These are phyloP conservation scores for Earliella scabrosa DNA, from an alignment of 1,284 basidiomycete species.

Conservation along the genomic window DNA sequence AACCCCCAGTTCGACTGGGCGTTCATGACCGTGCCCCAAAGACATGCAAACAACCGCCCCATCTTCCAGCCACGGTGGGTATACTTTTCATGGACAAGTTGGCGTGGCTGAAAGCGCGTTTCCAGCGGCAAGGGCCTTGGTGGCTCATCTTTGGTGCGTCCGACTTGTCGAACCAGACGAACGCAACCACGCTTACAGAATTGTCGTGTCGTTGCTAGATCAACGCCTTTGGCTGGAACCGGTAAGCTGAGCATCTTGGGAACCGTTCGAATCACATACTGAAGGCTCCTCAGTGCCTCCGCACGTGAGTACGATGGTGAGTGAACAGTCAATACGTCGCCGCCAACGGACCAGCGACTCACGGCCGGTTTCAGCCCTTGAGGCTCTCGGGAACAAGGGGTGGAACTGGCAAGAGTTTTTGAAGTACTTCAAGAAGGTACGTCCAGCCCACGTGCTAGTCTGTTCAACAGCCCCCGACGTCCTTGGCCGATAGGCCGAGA, in stretches of 20 bases:
- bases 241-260: too few species aligned
- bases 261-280: neutral
- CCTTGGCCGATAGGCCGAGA: too few species aligned
- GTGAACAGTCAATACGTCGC: too few species aligned
- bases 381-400: conserved; percentile 30
- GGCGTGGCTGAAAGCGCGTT: too few species aligned
- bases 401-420: conserved; percentile 31
- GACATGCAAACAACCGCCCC: conserved; percentile 12
- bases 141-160: conserved; percentile 22
- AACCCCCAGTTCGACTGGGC: conserved; percentile 25
- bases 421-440: conserved; percentile 19
- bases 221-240: conserved; percentile 13
- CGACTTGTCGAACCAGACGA: too few species aligned
- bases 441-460: neutral
- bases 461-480: too few species aligned
- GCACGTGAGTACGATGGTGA: conserved; percentile 25
- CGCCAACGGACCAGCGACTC: too few species aligned
- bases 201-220: too few species aligned
- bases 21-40: conserved; percentile 24
- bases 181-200: too few species aligned
- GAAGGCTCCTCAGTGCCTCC: conserved; percentile 15
- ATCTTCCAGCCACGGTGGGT: conserved; percentile 17
- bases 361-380: conserved; percentile 16
- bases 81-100: too few species aligned
- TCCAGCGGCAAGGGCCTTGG: conserved; percentile 27